Evolutionary conservation across 345 rosid species (phyloP).

Genomic region (Dipteronia sinensis): DNA sequence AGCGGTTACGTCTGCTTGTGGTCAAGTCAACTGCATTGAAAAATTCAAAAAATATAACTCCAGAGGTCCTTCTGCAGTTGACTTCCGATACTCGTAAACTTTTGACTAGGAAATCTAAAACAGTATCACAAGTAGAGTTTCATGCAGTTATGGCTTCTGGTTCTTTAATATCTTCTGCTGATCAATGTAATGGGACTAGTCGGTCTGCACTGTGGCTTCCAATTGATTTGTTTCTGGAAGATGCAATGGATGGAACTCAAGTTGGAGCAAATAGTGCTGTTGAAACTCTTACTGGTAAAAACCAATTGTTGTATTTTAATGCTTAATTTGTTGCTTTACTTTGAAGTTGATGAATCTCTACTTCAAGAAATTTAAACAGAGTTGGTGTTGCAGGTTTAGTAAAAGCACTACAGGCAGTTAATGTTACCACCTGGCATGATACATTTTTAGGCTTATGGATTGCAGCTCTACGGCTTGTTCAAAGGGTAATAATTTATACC

Average conservation of each 20-base stretch:
- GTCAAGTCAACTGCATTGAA: conserved; percentile 64
- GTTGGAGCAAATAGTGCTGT: conserved; percentile 71
- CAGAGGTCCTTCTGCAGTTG: conserved; percentile 65
- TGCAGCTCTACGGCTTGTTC: conserved; percentile 92
- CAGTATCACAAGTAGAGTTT: conserved; percentile 45
- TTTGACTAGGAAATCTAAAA: conserved; percentile 50
- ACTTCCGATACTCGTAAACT: conserved; percentile 50
- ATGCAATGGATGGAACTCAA: conserved; percentile 84
- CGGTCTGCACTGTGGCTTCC: conserved; percentile 87
- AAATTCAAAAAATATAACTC: conserved; percentile 54
- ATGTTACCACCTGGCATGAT: conserved; percentile 83
- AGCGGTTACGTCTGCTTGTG: conserved; percentile 59
- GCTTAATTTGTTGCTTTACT: conserved; percentile 19
- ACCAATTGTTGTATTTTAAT: conserved; percentile 29
- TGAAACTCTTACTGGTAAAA: conserved; percentile 70
- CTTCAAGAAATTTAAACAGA: conserved; percentile 25
- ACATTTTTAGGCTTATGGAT: conserved; percentile 91
- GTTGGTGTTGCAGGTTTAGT: conserved; percentile 72
- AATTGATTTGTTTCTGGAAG: conserved; percentile 92
- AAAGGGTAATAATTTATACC: conserved; percentile 65
- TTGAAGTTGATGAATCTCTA: conserved; percentile 1
- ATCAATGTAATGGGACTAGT: conserved; percentile 72
- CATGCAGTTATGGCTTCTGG: conserved; percentile 59
- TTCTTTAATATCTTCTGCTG: conserved; percentile 56
- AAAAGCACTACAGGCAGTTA: conserved; percentile 84